phyloP scores from a whole-genome alignment of 2,329 filamentous ascomycete species.

The Curvularia sp. region DNA sequence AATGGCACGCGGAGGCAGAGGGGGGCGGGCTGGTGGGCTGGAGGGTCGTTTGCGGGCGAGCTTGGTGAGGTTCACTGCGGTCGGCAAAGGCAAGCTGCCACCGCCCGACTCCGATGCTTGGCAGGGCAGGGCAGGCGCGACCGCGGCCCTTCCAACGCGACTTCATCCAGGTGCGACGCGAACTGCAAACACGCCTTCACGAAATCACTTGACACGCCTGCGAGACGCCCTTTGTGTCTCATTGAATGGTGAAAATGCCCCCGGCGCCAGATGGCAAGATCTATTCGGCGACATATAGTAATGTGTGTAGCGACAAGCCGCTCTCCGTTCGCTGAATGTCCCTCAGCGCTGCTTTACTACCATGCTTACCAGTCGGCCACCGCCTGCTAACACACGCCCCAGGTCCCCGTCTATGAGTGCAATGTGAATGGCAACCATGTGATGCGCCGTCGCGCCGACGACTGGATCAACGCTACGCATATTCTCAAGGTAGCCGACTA shows the following conservation, averaged over 20 bases:
- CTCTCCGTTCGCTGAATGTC: slow-evolving; percentile 4
- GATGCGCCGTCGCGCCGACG: slow-evolving; percentile 89
- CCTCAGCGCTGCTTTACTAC: slow-evolving; percentile 1
- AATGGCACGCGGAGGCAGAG: slow-evolving; percentile 28
- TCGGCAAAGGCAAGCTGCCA: slow-evolving; percentile 27
- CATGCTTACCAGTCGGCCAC: slow-evolving; percentile 11
- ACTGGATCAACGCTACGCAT: slow-evolving; percentile 99
- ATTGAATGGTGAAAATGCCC: slow-evolving; percentile 42
- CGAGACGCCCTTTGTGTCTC: slow-evolving; percentile 10
- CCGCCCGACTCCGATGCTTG: slow-evolving; percentile 25
- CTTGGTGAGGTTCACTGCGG: slow-evolving; percentile 23
- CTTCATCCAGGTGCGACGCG: slow-evolving; percentile 21
- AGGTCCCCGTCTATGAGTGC: slow-evolving; percentile 96
- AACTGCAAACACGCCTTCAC: slow-evolving; percentile 22
- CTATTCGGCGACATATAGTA: slow-evolving; percentile 71
- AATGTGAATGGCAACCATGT: slow-evolving; percentile 90
- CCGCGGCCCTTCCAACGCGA: slow-evolving; percentile 25
- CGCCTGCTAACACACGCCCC: slow-evolving; percentile 29
- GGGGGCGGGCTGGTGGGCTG: slow-evolving; percentile 15
- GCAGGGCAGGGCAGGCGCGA: slow-evolving; percentile 29
- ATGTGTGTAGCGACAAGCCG: slow-evolving; percentile 38
- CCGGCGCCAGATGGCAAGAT: slow-evolving; percentile 56
- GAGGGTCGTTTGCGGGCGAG: slow-evolving; percentile 20
- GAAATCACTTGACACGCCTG: slow-evolving; percentile 22
- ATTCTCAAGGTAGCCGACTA: slow-evolving; percentile 97